Base-by-base conservation (phyloP, 2,329 filamentous ascomycete genomes). In the Pseudodiploospora longispora region DNA sequence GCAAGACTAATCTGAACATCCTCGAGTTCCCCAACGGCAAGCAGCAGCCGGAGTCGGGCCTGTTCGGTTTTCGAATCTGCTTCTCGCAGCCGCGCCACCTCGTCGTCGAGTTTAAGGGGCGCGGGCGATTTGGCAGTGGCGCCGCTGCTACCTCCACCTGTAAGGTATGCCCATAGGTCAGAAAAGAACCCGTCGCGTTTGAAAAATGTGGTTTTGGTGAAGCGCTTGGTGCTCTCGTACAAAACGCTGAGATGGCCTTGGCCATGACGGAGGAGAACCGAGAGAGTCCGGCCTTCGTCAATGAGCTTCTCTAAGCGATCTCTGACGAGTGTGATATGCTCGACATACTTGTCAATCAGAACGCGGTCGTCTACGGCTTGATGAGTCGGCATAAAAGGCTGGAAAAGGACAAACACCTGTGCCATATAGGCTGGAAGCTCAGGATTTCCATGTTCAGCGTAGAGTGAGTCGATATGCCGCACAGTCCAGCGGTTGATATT, bases 401-500 rank as follows among this genome's bases (percentile, higher is more conserved):
- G 69, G 47, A 82, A 74, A 2, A 73, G 48, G 66, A 71, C 75
- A 27, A 59, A 54, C 1, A 64, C 54, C 59, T 67, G 65, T 41
- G 54, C 72, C 27, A 74, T 38, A 62, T 51, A 42, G 72, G 44
- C 64, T 10, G 44, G 56, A 39, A 58, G 55, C 6, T 59, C 50
- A 9, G 55, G 52, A 4, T 63, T 59, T 27, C 58, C 50, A 10
- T 54, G 46, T 5, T 56, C 52, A n/a, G 60, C 55, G 35, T 68
- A 69, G n/a, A 87, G 69, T 6, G 76, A 76, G 52, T 83, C 75
- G 38, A 89, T 75, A 38, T 83, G 80, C 10, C 80, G 73, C 39
- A 82, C 74, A 0, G 86, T 90, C 83, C 83, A 89, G 43, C 78
- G 76, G 56, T 87, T 89, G 44, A 85, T 87, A 49, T 74, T 76